Percentiles rank a stretch among this genome's conserved stretches.
These are phyloP conservation scores for Aspergillus sp. DNA, from an alignment of 2,329 filamentous ascomycete species.

Conservation along the genomic window DNA sequence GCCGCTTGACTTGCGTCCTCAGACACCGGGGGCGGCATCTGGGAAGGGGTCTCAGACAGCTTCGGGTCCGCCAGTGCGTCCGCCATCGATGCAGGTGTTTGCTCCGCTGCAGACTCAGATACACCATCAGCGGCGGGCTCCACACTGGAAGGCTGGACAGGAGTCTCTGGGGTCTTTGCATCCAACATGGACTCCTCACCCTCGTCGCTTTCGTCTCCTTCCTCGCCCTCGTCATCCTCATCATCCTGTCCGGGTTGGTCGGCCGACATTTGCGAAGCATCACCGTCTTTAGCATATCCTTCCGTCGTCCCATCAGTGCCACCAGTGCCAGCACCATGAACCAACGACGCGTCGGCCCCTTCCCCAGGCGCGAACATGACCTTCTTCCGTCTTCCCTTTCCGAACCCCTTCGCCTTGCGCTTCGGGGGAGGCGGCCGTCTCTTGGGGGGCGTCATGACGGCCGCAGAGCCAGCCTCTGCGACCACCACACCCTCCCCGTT, in stretches of 20 bases:
- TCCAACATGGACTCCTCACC: constrained; percentile 49
- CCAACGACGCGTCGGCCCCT: constrained; percentile 34
- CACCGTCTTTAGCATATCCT: constrained; percentile 38
- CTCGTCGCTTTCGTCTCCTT: constrained; percentile 50
- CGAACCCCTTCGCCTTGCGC: constrained; percentile 76
- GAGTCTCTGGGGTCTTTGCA: constrained; percentile 43
- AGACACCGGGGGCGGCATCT: background rate
- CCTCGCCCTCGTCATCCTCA: constrained; percentile 47
- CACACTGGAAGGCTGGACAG: constrained; percentile 26
- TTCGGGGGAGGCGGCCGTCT: constrained; percentile 73
- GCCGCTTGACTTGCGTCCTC: constrained; percentile 2
- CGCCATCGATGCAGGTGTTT: constrained; percentile 8
- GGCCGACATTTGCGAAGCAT: constrained; percentile 34
- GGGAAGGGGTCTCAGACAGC: constrained; percentile 2
- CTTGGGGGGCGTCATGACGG: constrained; percentile 48
- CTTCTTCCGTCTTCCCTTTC: constrained; percentile 74
- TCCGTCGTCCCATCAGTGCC: constrained; percentile 30
- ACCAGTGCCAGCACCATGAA: constrained; percentile 39
- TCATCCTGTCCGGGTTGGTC: constrained; percentile 45
- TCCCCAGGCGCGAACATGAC: constrained; percentile 54
- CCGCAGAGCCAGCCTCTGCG: constrained; percentile 45
- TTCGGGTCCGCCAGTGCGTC: constrained; percentile 3
- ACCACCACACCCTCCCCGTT: constrained; percentile 61
- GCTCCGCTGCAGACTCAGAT: constrained; percentile 1
- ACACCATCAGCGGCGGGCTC: constrained; percentile 6